Base-by-base conservation (phyloP, 2,329 filamentous ascomycete species). In the Aspergillus pseudotamarii region DNA sequence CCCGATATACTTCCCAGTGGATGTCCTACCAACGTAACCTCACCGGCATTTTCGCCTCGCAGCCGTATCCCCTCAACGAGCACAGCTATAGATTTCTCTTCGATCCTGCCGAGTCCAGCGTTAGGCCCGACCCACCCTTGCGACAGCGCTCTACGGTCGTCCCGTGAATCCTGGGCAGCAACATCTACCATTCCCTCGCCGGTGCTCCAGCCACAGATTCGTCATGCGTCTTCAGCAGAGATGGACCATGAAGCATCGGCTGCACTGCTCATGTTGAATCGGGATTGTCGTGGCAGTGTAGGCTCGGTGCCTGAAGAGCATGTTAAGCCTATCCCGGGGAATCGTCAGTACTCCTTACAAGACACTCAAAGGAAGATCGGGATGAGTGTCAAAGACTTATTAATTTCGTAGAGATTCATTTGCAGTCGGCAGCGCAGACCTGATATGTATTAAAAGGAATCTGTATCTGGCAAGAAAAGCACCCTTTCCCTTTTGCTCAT, bases 261-360 rank as follows among this genome's bases (percentile, higher is more conserved):
- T 14, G 94, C 93, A 3, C 77, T 97, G 69, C 78, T 97, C 75
- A 96, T 97, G 93, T 81, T 97, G 63, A 96, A 94, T 68, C 88
- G 84, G 59, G 93, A 95, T 75, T 86, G 92, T 46, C 84, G 92
- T 41, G 84, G 83, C 43, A 81, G 79, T 5, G 71, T 74, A 1
- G 71, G 75, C 65, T 75, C 74, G 9, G 68, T 72, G 9, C 71
- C 63, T 51, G 74, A 73, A 38, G 68, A 68, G 11, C 68, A 71
- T 30, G 14, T 65, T 2, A 58, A 59, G 54, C 34, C 50, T 32
- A 23, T 23, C 61, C 53, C 57, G 53, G 28, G n/a, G 34, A 65
- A 61, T 12, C 57, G 26, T 12, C 51, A 36, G 32, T 50, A 38
- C 59, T 57, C 53, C 23, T 43, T 45, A 11, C 54, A 61, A 28